Percentiles rank a stretch among this genome's conserved stretches.
Conservation (phyloP, 2,329 filamentous ascomycete genomes). For the Neocucurbitaria cava region DNA sequence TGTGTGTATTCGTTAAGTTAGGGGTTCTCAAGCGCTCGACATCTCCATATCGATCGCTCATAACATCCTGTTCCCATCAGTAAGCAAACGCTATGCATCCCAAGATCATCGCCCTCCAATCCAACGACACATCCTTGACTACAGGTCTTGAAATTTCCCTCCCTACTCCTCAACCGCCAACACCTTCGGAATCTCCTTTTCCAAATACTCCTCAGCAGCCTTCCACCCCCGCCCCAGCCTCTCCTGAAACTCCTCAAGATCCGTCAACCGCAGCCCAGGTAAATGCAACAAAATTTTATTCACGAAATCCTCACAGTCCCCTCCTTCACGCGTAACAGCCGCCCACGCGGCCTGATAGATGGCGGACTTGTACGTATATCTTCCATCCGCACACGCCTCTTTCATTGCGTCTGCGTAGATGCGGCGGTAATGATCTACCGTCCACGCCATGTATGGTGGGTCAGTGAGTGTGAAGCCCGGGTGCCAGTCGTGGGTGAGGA, state of each 20-base stretch:
- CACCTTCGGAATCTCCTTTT: no score
- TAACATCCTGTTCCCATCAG: no score
- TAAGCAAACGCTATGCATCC: no score
- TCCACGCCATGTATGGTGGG: conserved; percentile 1
- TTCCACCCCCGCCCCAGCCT: background rate
- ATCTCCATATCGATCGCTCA: no score
- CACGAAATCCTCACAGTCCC: background rate
- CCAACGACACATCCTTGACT: no score
- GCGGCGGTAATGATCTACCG: conserved; percentile 9
- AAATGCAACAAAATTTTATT: background rate
- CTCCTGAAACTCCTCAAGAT: background rate
- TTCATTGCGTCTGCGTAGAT: conserved; percentile 13
- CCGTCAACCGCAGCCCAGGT: background rate
- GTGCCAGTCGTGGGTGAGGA: conserved; percentile 14
- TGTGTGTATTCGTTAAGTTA: no score
- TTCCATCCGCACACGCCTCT: conserved; percentile 6
- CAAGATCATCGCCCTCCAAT: no score
- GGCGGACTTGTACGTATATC: conserved; percentile 8
- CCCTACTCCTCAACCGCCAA: no score
- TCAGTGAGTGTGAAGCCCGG: background rate
- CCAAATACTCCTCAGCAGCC: background rate
- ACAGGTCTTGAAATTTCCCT: no score
- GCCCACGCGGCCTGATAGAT: conserved; percentile 4
- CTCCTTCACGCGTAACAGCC: background rate
- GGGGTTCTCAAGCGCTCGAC: no score